Base-by-base conservation (phyloP, 371 early-diverging fungal genomes). In the Mortierella sp. region DNA sequence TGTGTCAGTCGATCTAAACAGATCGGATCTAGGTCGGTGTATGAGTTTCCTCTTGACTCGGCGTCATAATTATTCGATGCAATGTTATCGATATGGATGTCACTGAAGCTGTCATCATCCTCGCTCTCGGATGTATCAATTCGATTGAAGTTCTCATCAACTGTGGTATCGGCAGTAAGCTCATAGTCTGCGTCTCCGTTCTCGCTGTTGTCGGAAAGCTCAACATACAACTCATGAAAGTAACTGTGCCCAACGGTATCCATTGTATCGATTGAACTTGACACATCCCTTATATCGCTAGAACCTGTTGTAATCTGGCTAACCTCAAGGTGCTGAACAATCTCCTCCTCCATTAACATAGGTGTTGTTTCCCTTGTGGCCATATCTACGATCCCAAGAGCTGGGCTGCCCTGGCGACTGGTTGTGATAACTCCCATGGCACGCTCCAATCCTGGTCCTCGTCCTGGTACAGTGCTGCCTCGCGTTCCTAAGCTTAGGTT, bases 131-230 rank as follows among this genome's bases (percentile, higher is more conserved):
- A 67, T 16, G 70, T 70, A n/a, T 67, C 63, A 1, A 65, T 15
- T 32, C 74, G 53, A 38, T 67, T 67, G 43, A 11, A 60, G 6
- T 55, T 15, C n/a, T 79, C 80, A 33, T 79, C 80, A 8, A 79
- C 68, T 4, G 80, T 79, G 11, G 80, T 79, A 36, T 79, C 71
- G 8, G 80, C 80, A 11, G 58, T 57, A 3, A 45, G 63, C 3
- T 72, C 84, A 16, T 77, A 71, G 59, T 88, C 87, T 0, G 71
- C 75, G 62, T 87, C 86, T 22, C 74, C 77, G 9, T 84, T 86
- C 21, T 84, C 80, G 5, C 76, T 80, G 2, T 74, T 67, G 0
- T 47, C 58, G 6, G 53, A 65, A 11, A 53, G 33, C 4, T 76
- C 73, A 15, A 69, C 58, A 1, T 69, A n/a, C 19, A n/a, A 22